A percentile compares a stretch with the other conserved stretches of the same genome.
These are phyloP conservation scores for Pseudogymnoascus destructans DNA, from an alignment of 2,329 filamentous ascomycete genomes.

Conservation along the genomic window DNA sequence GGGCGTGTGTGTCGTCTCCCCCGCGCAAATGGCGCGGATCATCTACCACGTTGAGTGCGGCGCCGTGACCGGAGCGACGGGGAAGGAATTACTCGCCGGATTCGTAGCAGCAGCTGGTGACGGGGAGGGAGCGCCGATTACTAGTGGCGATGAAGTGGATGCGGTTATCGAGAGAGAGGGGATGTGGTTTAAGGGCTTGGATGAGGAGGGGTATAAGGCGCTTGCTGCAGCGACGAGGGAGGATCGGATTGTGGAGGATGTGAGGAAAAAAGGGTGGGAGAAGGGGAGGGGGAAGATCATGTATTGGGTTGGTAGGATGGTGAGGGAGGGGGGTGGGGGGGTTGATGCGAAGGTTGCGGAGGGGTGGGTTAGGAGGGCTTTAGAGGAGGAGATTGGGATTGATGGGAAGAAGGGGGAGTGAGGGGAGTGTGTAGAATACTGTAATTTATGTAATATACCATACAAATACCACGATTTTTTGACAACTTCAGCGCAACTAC, in stretches of 20 bases:
- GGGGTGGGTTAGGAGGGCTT: conserved; percentile 36
- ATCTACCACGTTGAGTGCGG: conserved; percentile 32
- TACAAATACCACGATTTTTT: background rate
- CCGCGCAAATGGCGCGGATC: conserved; percentile 29
- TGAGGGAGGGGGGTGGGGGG: conserved; percentile 44
- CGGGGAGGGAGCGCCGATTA: background rate
- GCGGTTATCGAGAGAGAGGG: conserved; percentile 44
- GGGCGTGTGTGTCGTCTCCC: conserved; percentile 20
- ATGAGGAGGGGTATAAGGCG: conserved; percentile 39
- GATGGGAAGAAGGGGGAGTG: background rate
- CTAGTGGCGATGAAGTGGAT: conserved; percentile 14
- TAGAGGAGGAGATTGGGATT: conserved; percentile 22
- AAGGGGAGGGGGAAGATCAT: conserved; percentile 44
- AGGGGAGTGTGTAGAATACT: background rate
- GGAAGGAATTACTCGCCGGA: conserved; percentile 44
- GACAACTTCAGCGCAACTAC: background rate
- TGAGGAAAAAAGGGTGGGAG: conserved; percentile 35
- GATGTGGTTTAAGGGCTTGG: conserved; percentile 40
- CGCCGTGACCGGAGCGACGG: conserved; percentile 40
- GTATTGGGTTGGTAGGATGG: conserved; percentile 58
- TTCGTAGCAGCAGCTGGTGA: conserved; percentile 34
- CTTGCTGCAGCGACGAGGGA: conserved; percentile 34
- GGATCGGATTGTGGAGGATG: conserved; percentile 43
- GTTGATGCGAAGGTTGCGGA: conserved; percentile 48
- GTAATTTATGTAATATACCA: background rate